Conservation (phyloP, 2,329 filamentous ascomycete genomes). For the Sporothrix euskadiensis region DNA sequence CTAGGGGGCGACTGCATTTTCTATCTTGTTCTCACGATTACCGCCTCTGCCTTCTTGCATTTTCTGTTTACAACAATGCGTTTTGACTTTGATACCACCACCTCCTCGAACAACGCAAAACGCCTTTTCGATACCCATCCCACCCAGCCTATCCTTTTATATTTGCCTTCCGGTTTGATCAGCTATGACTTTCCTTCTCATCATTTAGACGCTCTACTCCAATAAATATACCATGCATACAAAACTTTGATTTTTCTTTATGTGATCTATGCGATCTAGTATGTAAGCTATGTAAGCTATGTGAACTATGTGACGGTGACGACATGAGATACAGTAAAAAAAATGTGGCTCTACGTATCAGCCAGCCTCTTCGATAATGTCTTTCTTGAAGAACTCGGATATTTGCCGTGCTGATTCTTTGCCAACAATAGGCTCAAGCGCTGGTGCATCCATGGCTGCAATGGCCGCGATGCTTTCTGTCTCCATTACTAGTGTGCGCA, state of each 20-base stretch:
- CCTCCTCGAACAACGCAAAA: background rate
- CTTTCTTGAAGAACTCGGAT: constrained; percentile 73
- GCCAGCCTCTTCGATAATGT: constrained; percentile 56
- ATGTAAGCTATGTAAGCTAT: too few species aligned
- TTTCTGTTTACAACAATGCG: constrained; percentile 22
- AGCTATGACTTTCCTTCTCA: background rate
- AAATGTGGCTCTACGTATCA: background rate
- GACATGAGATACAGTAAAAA: background rate
- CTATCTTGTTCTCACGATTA: background rate
- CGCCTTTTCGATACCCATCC: constrained; percentile 14
- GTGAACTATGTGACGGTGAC: background rate
- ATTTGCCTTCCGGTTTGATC: background rate
- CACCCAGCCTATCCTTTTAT: background rate
- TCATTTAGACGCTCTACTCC: background rate
- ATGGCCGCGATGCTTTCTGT: constrained; percentile 77
- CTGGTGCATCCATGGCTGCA: constrained; percentile 77
- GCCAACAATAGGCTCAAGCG: constrained; percentile 74
- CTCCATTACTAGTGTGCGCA: constrained; percentile 70
- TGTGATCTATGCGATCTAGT: background rate
- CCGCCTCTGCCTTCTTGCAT: background rate
- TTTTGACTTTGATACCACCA: constrained; percentile 10
- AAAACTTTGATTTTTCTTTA: background rate
- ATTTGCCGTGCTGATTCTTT: constrained; percentile 75
- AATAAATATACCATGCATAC: background rate
- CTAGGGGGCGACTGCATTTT: background rate